Conservation (phyloP, 1,284 basidiomycete genomes). For the Papiliotrema flavescens region DNA sequence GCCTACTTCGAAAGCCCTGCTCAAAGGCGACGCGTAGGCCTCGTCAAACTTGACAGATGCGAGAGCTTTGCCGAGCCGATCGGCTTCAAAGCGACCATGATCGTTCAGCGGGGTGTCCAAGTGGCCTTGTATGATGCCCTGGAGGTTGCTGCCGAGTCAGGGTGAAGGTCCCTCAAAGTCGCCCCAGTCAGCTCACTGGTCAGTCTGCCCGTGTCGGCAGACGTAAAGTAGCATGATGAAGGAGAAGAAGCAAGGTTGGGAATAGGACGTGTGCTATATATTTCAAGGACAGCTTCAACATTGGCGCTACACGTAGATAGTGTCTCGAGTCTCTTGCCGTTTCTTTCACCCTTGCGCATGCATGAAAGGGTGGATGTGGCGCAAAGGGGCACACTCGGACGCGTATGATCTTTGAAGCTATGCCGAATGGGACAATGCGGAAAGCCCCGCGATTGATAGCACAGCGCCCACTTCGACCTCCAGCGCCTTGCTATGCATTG, state of each 20-base stretch:
- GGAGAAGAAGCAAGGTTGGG: neutral
- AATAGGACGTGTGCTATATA: no score
- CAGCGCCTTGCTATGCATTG: neutral
- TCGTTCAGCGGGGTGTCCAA: slow-evolving; percentile 44
- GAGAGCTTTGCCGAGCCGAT: slow-evolving; percentile 23
- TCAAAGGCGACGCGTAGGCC: slow-evolving; percentile 14
- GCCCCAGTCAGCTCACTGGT: slow-evolving; percentile 26
- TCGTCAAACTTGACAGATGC: slow-evolving; percentile 15
- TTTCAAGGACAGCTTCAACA: no score
- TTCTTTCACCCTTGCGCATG: no score
- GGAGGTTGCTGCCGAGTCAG: slow-evolving; percentile 30
- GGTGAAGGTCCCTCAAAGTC: neutral
- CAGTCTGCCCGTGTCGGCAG: slow-evolving; percentile 45
- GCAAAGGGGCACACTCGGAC: no score
- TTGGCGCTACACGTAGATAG: no score
- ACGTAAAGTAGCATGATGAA: slow-evolving; percentile 34
- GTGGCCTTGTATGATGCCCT: slow-evolving; percentile 46
- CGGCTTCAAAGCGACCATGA: slow-evolving; percentile 33
- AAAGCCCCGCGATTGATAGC: no score
- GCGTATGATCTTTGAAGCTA: no score
- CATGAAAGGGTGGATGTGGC: no score
- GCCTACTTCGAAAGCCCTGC: slow-evolving; percentile 39
- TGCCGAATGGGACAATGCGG: no score
- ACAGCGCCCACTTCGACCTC: no score
- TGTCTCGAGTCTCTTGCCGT: no score